Percentiles rank a stretch among this genome's conserved stretches.
Evolutionary conservation across 306 rosid species (phyloP).

Genomic region (Astragalus membranaceus): DNA sequence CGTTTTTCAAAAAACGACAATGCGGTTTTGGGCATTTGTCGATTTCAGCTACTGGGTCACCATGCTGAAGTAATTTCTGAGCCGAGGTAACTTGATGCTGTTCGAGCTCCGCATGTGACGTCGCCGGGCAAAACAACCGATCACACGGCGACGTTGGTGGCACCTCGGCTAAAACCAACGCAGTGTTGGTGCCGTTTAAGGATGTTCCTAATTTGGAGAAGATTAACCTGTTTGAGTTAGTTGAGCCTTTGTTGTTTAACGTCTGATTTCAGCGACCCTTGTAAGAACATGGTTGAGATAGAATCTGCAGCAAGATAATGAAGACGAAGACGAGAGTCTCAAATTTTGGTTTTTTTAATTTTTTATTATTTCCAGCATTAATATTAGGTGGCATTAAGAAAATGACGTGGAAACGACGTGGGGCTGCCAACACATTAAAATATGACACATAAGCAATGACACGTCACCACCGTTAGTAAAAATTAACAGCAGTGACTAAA

Average conservation of each 20-base stretch:
- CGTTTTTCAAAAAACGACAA: too few relatives aligned
- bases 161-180: not conserved
- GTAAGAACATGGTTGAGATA: slow-evolving; percentile 61
- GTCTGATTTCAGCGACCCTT: slow-evolving; percentile 72
- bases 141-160: slow-evolving; percentile 37
- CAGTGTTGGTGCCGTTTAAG: slow-evolving; percentile 63
- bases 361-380: too few relatives aligned
- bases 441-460: too few relatives aligned
- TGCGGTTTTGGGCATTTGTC: not conserved
- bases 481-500: too few relatives aligned
- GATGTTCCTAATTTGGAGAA: slow-evolving; percentile 63
- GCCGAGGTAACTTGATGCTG: slow-evolving; percentile 50
- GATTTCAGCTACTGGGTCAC: slow-evolving; percentile 26
- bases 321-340: too few relatives aligned
- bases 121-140: slow-evolving; percentile 24
- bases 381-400: too few relatives aligned
- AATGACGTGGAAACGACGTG: too few relatives aligned
- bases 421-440: too few relatives aligned
- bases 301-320: too few relatives aligned
- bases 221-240: slow-evolving; percentile 85
- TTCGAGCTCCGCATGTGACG: slow-evolving; percentile 29
- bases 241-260: slow-evolving; percentile 79
- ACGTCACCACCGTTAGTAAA: too few relatives aligned
- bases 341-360: too few relatives aligned
- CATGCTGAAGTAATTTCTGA: slow-evolving; percentile 87